Conservation (phyloP, 108 stramenopile genomes). For the Nitzschia sp. region DNA sequence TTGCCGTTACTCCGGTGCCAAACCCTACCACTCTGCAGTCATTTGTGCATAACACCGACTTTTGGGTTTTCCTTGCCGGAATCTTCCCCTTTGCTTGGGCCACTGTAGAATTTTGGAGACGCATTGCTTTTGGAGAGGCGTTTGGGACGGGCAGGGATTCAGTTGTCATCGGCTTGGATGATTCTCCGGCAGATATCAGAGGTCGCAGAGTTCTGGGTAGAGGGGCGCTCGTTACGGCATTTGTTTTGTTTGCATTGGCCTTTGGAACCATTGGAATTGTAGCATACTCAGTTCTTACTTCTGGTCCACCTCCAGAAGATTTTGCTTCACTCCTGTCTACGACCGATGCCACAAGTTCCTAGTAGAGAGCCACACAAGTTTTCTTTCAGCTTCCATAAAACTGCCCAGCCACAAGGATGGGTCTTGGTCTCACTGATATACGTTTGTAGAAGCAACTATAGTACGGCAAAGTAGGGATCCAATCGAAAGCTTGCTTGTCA, state of each 20-base stretch:
- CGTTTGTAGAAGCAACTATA: too few relatives aligned
- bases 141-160: slow-evolving; percentile 85
- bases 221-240: slow-evolving; percentile 72
- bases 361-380: too few relatives aligned
- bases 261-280: slow-evolving; percentile 61
- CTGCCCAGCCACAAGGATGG: too few relatives aligned
- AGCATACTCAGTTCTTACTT: slow-evolving; percentile 61
- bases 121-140: slow-evolving; percentile 79
- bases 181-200: slow-evolving; percentile 54
- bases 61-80: slow-evolving; percentile 49
- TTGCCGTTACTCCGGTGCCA: neutral
- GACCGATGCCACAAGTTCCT: too few relatives aligned
- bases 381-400: too few relatives aligned
- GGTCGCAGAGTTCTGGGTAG: slow-evolving; percentile 67
- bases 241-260: slow-evolving; percentile 72
- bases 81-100: slow-evolving; percentile 71
- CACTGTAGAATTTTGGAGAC: slow-evolving; percentile 85
- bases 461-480: too few relatives aligned
- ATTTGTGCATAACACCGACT: slow-evolving; percentile 22
- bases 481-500: too few relatives aligned
- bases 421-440: too few relatives aligned
- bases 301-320: slow-evolving; percentile 21
- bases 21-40: neutral
- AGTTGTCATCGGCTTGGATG: slow-evolving; percentile 73
- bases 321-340: too few relatives aligned